Evolutionary conservation across 306 rosid genomes (phyloP).

Genomic region (Inga leiocalycina): DNA sequence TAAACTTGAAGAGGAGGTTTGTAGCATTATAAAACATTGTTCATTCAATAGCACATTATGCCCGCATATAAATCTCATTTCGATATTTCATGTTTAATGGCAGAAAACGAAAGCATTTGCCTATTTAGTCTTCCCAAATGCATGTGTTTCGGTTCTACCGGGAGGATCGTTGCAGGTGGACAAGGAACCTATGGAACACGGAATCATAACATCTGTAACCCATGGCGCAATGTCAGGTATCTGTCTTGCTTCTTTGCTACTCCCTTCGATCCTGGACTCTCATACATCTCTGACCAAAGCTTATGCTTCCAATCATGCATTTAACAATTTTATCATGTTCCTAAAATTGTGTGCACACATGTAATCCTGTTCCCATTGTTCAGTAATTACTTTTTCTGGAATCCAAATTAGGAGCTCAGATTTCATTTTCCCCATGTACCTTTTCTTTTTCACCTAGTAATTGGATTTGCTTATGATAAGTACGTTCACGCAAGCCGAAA

Average conservation of each 20-base stretch:
- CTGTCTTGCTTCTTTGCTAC: constrained; percentile 1
- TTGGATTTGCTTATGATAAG: too few species aligned
- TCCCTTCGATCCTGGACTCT: not conserved
- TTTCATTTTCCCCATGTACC: not conserved
- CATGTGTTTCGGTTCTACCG: constrained; percentile 50
- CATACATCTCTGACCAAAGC: not conserved
- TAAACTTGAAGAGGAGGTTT: constrained; percentile 93
- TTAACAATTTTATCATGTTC: not conserved
- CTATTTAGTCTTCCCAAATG: constrained; percentile 88
- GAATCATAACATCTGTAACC: constrained; percentile 86
- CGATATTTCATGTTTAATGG: constrained; percentile 27
- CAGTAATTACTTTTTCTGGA: not conserved
- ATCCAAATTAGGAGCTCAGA: constrained; percentile 4
- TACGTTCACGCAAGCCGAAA: too few species aligned
- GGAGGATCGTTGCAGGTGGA: constrained; percentile 46
- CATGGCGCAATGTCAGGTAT: constrained; percentile 93
- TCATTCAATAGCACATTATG: constrained; percentile 8
- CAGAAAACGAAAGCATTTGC: constrained; percentile 84
- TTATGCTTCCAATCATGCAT: not conserved
- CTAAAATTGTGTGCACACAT: not conserved
- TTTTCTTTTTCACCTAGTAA: not conserved
- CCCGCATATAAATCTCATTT: constrained; percentile 33
- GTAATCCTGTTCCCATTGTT: not conserved
- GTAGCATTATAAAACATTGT: constrained; percentile 3
- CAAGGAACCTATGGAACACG: constrained; percentile 74